Percentiles rank a stretch among this genome's conserved stretches.
Evolutionary conservation across 257 asterid species (phyloP).

Genomic region (Solanum dulcamara): DNA sequence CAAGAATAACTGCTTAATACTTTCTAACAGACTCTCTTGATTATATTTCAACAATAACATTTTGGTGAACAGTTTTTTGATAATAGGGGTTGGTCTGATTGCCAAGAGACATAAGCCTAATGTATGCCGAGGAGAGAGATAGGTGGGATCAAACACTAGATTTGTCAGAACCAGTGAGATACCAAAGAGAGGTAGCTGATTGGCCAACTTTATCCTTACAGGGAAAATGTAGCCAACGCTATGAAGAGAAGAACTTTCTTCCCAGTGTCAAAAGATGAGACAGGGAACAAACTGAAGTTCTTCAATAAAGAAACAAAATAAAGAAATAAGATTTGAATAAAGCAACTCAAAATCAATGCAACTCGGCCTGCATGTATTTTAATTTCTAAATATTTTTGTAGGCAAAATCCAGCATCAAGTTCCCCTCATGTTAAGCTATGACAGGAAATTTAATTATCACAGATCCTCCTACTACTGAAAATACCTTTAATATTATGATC

Average conservation of each 20-base stretch:
- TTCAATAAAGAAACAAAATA: neutral
- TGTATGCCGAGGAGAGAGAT: neutral
- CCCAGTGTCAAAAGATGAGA: neutral
- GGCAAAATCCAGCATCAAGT: neutral
- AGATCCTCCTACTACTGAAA: neutral
- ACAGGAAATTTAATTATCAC: too few relatives aligned
- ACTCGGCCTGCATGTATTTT: neutral
- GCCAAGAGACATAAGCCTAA: neutral
- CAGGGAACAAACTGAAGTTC: neutral
- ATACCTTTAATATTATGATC: constrained; percentile 68
- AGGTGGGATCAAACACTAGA: neutral
- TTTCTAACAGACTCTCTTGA: neutral
- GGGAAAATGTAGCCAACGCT: too few relatives aligned
- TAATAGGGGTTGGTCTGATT: neutral
- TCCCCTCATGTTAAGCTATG: neutral
- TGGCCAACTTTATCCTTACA: neutral
- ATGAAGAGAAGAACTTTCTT: neutral
- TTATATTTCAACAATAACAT: neutral
- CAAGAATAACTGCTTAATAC: neutral
- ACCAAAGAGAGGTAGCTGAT: neutral
- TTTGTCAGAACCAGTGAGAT: too few relatives aligned
- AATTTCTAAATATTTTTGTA: neutral
- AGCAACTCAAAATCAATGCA: neutral
- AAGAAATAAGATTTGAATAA: neutral
- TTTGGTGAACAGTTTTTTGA: too few relatives aligned